phyloP scores from a whole-genome alignment of 768 basidiomycete species.

The Lenzites betulinus region DNA sequence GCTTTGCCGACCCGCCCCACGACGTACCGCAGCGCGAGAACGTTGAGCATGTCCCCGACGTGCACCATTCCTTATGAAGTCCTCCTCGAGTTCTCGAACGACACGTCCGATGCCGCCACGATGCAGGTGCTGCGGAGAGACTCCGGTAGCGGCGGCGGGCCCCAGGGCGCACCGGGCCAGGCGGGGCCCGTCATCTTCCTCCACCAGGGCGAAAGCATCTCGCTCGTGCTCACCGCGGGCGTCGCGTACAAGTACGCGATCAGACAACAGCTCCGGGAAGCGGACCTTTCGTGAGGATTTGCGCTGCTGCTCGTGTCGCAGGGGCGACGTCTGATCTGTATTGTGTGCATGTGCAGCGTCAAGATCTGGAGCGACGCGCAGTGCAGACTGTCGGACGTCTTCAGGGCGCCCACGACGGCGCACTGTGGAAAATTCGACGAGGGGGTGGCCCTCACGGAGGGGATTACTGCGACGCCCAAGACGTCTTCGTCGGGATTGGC shows the following conservation, averaged over 20 bases:
- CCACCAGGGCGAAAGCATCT: constrained; percentile 43
- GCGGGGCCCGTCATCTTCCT: constrained; percentile 41
- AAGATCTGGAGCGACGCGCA: constrained; percentile 47
- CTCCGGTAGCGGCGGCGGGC: too few relatives aligned
- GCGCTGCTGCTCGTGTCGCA: background rate
- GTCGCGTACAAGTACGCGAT: constrained; percentile 49
- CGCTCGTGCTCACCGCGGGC: constrained; percentile 52
- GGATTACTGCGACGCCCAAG: constrained; percentile 14
- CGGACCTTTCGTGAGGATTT: constrained; percentile 47
- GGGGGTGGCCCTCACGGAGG: constrained; percentile 15
- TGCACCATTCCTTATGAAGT: constrained; percentile 57
- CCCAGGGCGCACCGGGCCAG: too few relatives aligned
- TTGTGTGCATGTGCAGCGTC: constrained; percentile 34
- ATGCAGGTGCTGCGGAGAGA: constrained; percentile 42
- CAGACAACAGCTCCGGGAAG: constrained; percentile 41
- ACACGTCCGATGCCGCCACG: constrained; percentile 42
- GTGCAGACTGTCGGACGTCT: constrained; percentile 35
- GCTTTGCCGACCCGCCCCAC: too few relatives aligned
- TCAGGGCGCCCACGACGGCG: constrained; percentile 14
- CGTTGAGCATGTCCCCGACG: constrained; percentile 39
- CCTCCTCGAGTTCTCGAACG: constrained; percentile 51
- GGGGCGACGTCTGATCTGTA: background rate
- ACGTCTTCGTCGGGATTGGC: background rate
- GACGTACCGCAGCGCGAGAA: background rate
- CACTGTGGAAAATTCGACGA: background rate